A percentile compares a stretch with the other conserved stretches of the same genome.
Evolutionary conservation across 768 basidiomycete species (phyloP).

Genomic region (Tubosaeta sp.): DNA sequence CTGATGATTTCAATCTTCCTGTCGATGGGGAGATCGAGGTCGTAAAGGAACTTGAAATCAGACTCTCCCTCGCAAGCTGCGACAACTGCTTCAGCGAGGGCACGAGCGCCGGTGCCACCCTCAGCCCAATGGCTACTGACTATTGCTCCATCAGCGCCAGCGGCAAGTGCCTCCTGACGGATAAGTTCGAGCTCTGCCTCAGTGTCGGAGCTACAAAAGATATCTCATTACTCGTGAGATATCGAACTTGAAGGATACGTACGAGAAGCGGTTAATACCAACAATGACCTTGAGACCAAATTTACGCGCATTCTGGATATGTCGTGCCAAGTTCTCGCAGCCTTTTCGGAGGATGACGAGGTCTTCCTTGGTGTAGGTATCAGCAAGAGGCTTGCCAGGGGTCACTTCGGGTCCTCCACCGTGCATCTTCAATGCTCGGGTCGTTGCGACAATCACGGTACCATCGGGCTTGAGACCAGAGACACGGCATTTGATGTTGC

Average conservation of each 20-base stretch:
- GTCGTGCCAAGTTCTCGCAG: conserved; percentile 87
- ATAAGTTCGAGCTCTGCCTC: conserved; percentile 85
- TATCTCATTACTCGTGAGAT: background rate
- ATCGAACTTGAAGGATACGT: conserved; percentile 31
- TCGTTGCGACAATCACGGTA: conserved; percentile 93
- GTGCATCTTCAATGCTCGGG: conserved; percentile 98
- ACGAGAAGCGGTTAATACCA: conserved; percentile 94
- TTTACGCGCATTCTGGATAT: conserved; percentile 93
- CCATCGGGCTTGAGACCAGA: conserved; percentile 93
- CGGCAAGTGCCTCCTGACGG: conserved; percentile 70
- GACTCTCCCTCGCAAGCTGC: conserved; percentile 78
- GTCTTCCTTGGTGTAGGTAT: conserved; percentile 92
- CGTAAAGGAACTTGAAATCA: conserved; percentile 91
- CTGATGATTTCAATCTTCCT: conserved; percentile 86
- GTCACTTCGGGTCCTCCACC: conserved; percentile 96
- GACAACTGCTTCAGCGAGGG: conserved; percentile 90
- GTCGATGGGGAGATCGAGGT: conserved; percentile 75
- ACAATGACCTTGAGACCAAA: conserved; percentile 96
- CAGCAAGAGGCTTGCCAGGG: conserved; percentile 90
- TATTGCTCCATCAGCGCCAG: conserved; percentile 91
- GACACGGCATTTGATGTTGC: conserved; percentile 97
- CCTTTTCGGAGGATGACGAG: conserved; percentile 86
- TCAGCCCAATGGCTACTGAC: conserved; percentile 98
- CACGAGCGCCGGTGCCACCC: conserved; percentile 86
- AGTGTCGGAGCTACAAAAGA: conserved; percentile 68